phyloP scores from a whole-genome alignment of 1,284 basidiomycete genomes.

The Microbotryum lychnidis-dioicae region DNA sequence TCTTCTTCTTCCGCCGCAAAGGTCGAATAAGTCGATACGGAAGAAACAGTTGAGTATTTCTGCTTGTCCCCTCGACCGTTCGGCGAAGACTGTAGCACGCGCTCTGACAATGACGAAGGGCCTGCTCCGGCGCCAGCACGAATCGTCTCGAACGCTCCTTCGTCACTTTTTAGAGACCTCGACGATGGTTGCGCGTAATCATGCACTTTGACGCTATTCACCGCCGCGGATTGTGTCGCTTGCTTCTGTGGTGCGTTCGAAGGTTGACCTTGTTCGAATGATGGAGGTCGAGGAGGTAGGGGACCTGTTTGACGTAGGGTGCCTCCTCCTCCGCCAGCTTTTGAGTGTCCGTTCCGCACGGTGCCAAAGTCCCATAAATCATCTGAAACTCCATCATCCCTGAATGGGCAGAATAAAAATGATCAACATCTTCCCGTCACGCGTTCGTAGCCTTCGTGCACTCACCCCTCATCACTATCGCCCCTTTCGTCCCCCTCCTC shows the following conservation, averaged over 20 bases:
- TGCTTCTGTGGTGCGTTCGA: too few species aligned
- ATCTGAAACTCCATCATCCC: slow-evolving; percentile 42
- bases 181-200: slow-evolving; percentile 48
- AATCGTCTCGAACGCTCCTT: too few species aligned
- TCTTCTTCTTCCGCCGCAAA: neutral
- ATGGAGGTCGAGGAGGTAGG: slow-evolving; percentile 3
- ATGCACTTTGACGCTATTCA: slow-evolving; percentile 49
- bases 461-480: slow-evolving; percentile 46
- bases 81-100: neutral
- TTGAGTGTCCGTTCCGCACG: slow-evolving; percentile 51
- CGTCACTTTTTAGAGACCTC: too few species aligned
- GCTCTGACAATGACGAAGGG: too few species aligned
- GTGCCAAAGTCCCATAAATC: slow-evolving; percentile 95
- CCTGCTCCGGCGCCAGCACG: too few species aligned
- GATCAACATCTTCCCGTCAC: neutral
- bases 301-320: slow-evolving; percentile 23
- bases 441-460: slow-evolving; percentile 38
- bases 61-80: neutral
- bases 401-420: too few species aligned
- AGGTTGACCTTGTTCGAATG: slow-evolving; percentile 4
- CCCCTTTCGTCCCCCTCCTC: slow-evolving; percentile 60
- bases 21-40: neutral
- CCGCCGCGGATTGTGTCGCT: neutral
- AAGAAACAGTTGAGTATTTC: neutral
- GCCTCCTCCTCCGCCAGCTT: slow-evolving; percentile 17